These are phyloP conservation scores for Steccherinum ochraceum DNA, from an alignment of 768 basidiomycete genomes.

Conservation along the genomic window DNA sequence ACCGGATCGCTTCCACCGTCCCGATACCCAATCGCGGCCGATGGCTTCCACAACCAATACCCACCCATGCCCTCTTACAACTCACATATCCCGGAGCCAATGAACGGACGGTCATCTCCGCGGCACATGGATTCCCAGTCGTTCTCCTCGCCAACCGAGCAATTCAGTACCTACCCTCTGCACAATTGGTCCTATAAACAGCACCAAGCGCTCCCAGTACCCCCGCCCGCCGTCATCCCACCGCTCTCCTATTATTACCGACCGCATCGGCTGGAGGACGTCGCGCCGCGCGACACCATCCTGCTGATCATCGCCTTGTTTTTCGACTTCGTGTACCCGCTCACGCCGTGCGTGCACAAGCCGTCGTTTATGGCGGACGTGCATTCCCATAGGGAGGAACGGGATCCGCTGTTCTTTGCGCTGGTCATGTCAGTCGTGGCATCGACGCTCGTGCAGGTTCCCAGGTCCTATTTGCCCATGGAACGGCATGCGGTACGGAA, in stretches of 20 bases:
- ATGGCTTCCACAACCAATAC: constrained; percentile 58
- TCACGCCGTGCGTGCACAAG: constrained; percentile 88
- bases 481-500: constrained; percentile 79
- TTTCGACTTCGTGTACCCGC: constrained; percentile 90
- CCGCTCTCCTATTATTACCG: constrained; percentile 71
- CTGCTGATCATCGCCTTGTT: constrained; percentile 80
- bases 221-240: constrained; percentile 35
- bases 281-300: constrained; percentile 77
- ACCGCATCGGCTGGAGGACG: constrained; percentile 72
- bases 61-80: constrained; percentile 35
- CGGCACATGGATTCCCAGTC: constrained; percentile 38
- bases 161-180: constrained; percentile 57
- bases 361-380: constrained; percentile 92
- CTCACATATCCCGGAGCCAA: constrained; percentile 30
- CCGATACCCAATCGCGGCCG: constrained; percentile 64
- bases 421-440: constrained; percentile 87
- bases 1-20: constrained; percentile 53
- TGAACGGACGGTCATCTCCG: constrained; percentile 22
- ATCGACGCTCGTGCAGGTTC: constrained; percentile 83
- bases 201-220: constrained; percentile 43
- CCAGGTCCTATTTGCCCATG: constrained; percentile 84
- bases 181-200: constrained; percentile 71
- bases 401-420: constrained; percentile 86
- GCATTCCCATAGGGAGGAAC: constrained; percentile 71
- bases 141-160: constrained; percentile 37